phyloP scores from a whole-genome alignment of 2,329 filamentous ascomycete species.

The Mollisiaceae sp. region DNA sequence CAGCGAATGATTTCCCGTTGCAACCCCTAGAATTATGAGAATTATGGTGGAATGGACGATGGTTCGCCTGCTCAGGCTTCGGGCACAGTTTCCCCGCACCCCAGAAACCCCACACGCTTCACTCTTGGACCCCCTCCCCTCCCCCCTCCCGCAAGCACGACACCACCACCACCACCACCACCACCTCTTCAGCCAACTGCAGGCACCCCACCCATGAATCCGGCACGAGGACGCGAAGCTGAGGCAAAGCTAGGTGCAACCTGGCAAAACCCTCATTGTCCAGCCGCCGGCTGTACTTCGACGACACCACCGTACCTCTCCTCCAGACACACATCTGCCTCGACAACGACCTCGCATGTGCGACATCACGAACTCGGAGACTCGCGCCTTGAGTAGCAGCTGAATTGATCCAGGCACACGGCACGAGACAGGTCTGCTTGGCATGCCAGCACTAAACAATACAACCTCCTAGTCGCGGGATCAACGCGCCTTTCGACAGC shows the following conservation, averaged over 20 bases:
- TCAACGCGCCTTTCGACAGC: neutral
- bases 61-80: neutral
- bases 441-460: slow-evolving; percentile 17
- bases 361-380: neutral
- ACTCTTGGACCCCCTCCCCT: neutral
- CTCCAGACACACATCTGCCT: neutral
- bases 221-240: slow-evolving; percentile 3
- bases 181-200: neutral
- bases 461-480: slow-evolving; percentile 14
- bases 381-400: slow-evolving; percentile 2
- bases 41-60: too few species aligned
- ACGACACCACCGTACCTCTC: neutral
- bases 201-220: slow-evolving; percentile 8
- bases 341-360: slow-evolving; percentile 2
- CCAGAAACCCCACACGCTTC: slow-evolving; percentile 20
- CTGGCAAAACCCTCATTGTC: slow-evolving; percentile 7
- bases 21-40: too few species aligned
- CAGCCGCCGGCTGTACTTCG: slow-evolving; percentile 11
- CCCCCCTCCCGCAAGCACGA: neutral
- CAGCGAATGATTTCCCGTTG: too few species aligned
- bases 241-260: neutral
- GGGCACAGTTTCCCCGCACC: slow-evolving; percentile 19
- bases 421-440: slow-evolving; percentile 2
- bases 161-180: neutral
- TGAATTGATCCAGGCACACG: neutral